Conservation (phyloP, 257 asterid genomes). For the Jacaranda copaia region DNA sequence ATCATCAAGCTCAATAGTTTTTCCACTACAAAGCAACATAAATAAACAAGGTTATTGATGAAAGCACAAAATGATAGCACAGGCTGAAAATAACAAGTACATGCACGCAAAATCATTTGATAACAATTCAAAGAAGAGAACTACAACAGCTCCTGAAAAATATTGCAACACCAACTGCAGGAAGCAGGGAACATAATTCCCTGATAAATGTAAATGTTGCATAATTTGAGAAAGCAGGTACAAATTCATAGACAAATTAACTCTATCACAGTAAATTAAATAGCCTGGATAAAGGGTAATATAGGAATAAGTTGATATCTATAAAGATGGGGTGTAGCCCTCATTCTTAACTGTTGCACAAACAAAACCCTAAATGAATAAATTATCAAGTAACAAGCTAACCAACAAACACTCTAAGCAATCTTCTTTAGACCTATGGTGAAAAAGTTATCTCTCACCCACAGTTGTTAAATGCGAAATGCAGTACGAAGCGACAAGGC, state of each 20-base stretch:
- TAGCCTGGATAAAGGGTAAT: neutral
- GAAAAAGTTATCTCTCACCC: neutral
- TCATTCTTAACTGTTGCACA: neutral
- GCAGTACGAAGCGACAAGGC: no score
- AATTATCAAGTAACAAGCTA: neutral
- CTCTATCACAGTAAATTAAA: neutral
- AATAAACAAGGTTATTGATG: conserved; percentile 28
- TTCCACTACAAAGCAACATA: conserved; percentile 74
- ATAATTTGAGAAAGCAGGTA: conserved; percentile 14
- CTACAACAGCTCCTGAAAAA: neutral
- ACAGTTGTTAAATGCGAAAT: no score
- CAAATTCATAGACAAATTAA: neutral
- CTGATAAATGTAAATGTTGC: neutral
- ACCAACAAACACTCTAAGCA: conserved; percentile 7
- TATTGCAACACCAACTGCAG: conserved; percentile 22
- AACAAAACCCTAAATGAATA: neutral
- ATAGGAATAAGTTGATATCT: neutral
- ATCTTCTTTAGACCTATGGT: neutral
- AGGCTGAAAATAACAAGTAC: conserved; percentile 28
- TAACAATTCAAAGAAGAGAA: conserved; percentile 17
- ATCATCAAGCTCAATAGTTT: conserved; percentile 98
- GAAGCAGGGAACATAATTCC: conserved; percentile 26
- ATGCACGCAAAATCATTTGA: conserved; percentile 15
- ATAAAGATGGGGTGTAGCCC: neutral
- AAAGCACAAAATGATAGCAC: no score